These are phyloP conservation scores for Orbilia ellipsospora DNA, from an alignment of 2,329 filamentous ascomycete genomes.

Conservation along the genomic window DNA sequence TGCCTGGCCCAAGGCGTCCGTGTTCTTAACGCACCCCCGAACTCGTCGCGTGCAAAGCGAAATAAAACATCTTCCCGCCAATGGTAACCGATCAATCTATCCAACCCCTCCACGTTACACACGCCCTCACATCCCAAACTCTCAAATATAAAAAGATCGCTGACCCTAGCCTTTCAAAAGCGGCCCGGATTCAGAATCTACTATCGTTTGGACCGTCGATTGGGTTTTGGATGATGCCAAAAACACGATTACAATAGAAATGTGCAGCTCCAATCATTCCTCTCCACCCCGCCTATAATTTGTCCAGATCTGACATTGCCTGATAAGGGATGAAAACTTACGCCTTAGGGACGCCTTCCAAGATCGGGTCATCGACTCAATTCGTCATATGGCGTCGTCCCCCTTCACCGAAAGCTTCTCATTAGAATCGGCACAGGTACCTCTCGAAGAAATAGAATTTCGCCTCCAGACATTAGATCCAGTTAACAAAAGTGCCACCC, in stretches of 20 bases:
- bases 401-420: neutral
- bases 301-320: neutral
- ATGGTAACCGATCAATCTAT: neutral
- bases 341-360: slow-evolving; percentile 21
- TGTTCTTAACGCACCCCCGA: slow-evolving; percentile 23
- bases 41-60: slow-evolving; percentile 30
- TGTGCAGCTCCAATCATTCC: slow-evolving; percentile 14
- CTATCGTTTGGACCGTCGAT: slow-evolving; percentile 44
- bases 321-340: slow-evolving; percentile 24
- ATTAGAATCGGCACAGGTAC: neutral
- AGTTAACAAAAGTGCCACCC: neutral
- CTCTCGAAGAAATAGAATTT: neutral
- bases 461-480: slow-evolving; percentile 14
- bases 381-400: neutral
- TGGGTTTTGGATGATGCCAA: slow-evolving; percentile 21
- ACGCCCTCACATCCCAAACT: neutral
- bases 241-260: slow-evolving; percentile 8
- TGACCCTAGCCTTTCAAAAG: too few relatives aligned
- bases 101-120: neutral
- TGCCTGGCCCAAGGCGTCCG: slow-evolving; percentile 17
- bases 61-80: slow-evolving; percentile 19
- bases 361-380: slow-evolving; percentile 10
- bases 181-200: neutral
- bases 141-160: too few relatives aligned
- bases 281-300: neutral